These are phyloP conservation scores for Actinomortierella ambigua DNA, from an alignment of 371 early-diverging fungal species.

Conservation along the genomic window DNA sequence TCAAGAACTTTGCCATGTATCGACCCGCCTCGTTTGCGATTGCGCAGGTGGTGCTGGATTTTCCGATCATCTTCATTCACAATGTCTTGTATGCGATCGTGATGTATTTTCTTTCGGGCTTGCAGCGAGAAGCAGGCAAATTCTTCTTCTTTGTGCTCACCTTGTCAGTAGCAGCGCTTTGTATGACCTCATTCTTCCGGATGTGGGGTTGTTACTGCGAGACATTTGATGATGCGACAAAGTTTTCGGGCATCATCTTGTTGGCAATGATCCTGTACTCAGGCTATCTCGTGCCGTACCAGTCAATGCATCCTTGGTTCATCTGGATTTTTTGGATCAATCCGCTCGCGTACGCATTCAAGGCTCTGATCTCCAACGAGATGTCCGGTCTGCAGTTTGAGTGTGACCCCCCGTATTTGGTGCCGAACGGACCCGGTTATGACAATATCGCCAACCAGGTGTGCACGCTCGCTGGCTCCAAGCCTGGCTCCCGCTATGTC, in stretches of 20 bases:
- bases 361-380: conserved; percentile 72
- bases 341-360: conserved; percentile 70
- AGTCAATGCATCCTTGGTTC: conserved; percentile 72
- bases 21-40: conserved; percentile 66
- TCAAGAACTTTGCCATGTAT: conserved; percentile 69
- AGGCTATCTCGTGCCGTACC: conserved; percentile 70
- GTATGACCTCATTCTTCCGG: conserved; percentile 68
- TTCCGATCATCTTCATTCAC: conserved; percentile 50
- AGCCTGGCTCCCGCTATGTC: conserved; percentile 52
- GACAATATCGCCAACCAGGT: conserved; percentile 53
- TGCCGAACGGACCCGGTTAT: conserved; percentile 51
- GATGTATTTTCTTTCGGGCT: conserved; percentile 63
- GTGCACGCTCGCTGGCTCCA: conserved; percentile 58
- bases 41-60: conserved; percentile 56
- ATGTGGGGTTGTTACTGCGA: conserved; percentile 62
- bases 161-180: conserved; percentile 52
- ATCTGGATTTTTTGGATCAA: conserved; percentile 76
- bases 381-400: conserved; percentile 48
- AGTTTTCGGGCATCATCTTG: conserved; percentile 57
- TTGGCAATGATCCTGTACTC: conserved; percentile 60
- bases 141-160: conserved; percentile 62
- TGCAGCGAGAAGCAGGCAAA: conserved; percentile 56
- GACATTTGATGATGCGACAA: conserved; percentile 63
- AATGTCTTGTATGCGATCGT: conserved; percentile 50
- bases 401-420: conserved; percentile 48